Evolutionary conservation across 1,284 basidiomycete species (phyloP).

Genomic region (Neonothopanus nambi): DNA sequence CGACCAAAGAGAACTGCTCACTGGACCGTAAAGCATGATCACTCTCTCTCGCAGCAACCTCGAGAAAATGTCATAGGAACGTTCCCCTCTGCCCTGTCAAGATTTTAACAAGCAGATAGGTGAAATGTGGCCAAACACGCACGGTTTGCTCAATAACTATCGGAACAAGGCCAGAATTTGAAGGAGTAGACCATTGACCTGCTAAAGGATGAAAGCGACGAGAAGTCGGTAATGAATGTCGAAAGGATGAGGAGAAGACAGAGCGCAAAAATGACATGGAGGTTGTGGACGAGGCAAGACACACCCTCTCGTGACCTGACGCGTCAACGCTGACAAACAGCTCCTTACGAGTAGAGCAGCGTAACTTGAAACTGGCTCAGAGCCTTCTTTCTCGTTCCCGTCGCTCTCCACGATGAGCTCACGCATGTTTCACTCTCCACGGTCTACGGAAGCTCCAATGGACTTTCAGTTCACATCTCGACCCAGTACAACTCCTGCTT

Average conservation of each 20-base stretch:
- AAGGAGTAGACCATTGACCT: conserved; percentile 42
- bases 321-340: conserved; percentile 8
- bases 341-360: no score
- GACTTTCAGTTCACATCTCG: conserved; percentile 72
- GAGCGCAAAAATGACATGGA: conserved; percentile 1
- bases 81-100: conserved; percentile 81
- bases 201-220: conserved; percentile 53
- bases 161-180: conserved; percentile 69
- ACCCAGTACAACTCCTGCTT: conserved; percentile 30
- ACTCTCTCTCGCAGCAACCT: conserved; percentile 87
- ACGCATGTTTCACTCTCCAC: conserved; percentile 34
- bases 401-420: conserved; percentile 23
- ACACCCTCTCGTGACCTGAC: conserved; percentile 14
- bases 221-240: conserved; percentile 10
- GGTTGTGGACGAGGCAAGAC: no score
- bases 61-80: conserved; percentile 95
- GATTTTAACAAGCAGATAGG: conserved; percentile 1
- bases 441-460: conserved; percentile 80
- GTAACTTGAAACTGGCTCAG: not conserved
- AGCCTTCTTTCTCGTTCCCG: not conserved
- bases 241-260: conserved; percentile 18
- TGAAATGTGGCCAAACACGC: conserved; percentile 25
- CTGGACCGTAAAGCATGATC: conserved; percentile 91
- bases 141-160: conserved; percentile 95
- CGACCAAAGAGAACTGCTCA: conserved; percentile 29